Conservation (phyloP, 1,284 basidiomycete genomes). For the Lignosus rhinocerotis region DNA sequence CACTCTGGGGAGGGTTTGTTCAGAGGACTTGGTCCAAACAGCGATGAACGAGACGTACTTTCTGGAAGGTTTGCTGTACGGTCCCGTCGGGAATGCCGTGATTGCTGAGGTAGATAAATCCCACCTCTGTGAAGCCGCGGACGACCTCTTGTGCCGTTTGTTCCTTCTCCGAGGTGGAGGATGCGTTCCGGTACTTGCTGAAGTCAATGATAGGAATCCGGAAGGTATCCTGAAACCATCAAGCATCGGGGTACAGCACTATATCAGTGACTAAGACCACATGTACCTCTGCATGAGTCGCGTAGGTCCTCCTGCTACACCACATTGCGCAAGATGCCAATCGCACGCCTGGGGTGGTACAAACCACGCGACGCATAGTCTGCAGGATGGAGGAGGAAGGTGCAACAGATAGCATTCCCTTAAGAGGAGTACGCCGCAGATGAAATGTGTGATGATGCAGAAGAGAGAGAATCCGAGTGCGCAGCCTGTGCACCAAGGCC, state of each 20-base stretch:
- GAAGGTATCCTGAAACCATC: slow-evolving; percentile 22
- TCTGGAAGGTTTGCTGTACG: slow-evolving; percentile 59
- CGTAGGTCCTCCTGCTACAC: slow-evolving; percentile 9
- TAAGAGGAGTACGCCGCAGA: too few species aligned
- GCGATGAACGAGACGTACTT: slow-evolving; percentile 41
- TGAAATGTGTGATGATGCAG: too few species aligned
- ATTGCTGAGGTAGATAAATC: slow-evolving; percentile 72
- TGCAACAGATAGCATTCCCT: slow-evolving; percentile 3
- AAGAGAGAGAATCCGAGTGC: too few species aligned
- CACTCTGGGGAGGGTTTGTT: slow-evolving; percentile 48
- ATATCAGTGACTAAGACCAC: not conserved
- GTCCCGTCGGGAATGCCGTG: slow-evolving; percentile 62
- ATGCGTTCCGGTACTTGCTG: slow-evolving; percentile 57
- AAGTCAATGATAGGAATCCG: slow-evolving; percentile 80
- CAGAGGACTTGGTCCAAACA: not conserved
- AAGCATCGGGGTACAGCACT: not conserved
- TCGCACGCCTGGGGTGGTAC: not conserved
- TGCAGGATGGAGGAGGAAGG: slow-evolving; percentile 5
- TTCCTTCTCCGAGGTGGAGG: slow-evolving; percentile 55
- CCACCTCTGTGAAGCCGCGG: slow-evolving; percentile 74
- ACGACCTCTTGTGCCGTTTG: slow-evolving; percentile 70
- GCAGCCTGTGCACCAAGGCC: too few species aligned
- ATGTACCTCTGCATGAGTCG: slow-evolving; percentile 24
- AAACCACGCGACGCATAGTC: slow-evolving; percentile 7
- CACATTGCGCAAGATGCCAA: not conserved